phyloP scores from a whole-genome alignment of 169 alveolate genomes.

The Ichthyophthirius multifiliis region DNA sequence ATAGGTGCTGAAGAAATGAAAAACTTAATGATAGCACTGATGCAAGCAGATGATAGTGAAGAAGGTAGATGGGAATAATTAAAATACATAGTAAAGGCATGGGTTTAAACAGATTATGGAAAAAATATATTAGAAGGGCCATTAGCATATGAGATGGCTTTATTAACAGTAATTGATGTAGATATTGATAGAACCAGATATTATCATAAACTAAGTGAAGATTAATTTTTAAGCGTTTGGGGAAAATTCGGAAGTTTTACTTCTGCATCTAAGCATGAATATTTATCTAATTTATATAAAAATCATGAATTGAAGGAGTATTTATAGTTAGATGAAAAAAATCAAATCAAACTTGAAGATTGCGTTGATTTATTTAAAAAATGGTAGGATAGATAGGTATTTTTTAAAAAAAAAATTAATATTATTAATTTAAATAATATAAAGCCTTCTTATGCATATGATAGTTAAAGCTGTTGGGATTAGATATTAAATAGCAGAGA shows the following conservation, averaged over 20 bases:
- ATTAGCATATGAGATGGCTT: slow-evolving; percentile 51
- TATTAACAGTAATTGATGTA: slow-evolving; percentile 49
- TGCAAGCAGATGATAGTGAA: neutral
- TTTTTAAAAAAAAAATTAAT: neutral
- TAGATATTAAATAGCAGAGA: slow-evolving; percentile 10
- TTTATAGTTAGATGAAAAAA: slow-evolving; percentile 44
- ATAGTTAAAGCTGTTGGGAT: slow-evolving; percentile 12
- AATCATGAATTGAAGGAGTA: slow-evolving; percentile 71
- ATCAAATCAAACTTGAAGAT: neutral
- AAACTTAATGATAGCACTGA: neutral
- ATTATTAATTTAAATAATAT: neutral
- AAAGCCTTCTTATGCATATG: neutral
- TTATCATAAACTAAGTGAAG: slow-evolving; percentile 22
- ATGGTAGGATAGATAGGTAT: neutral
- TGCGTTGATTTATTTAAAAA: neutral
- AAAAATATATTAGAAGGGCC: slow-evolving; percentile 15
- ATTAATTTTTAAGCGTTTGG: slow-evolving; percentile 8
- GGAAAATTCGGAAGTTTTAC: slow-evolving; percentile 10
- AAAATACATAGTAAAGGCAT: neutral
- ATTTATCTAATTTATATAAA: slow-evolving; percentile 61
- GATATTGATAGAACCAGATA: slow-evolving; percentile 82
- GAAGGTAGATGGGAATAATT: neutral
- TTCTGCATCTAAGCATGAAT: slow-evolving; percentile 60
- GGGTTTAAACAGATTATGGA: neutral
- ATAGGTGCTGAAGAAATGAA: slow-evolving; percentile 7